A percentile compares a stretch with the other conserved stretches of the same genome.
phyloP scores from a whole-genome alignment of 1,284 basidiomycete genomes.

The Serendipita sp. region DNA sequence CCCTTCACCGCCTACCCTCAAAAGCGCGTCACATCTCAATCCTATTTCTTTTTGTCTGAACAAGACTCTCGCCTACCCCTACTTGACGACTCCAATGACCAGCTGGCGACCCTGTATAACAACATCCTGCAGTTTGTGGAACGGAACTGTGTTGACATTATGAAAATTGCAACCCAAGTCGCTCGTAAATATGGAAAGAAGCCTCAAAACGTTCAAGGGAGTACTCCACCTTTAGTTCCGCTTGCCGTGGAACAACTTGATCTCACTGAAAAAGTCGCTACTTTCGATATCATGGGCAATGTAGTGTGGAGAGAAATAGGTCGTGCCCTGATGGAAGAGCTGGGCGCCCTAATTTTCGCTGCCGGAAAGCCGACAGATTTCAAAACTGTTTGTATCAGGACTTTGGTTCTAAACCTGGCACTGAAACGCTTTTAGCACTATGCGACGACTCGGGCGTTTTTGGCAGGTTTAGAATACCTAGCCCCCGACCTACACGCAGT shows the following conservation, averaged over 20 bases:
- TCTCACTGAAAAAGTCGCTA: slow-evolving; percentile 6
- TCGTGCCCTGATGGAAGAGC: slow-evolving; percentile 63
- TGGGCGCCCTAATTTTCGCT: slow-evolving; percentile 74
- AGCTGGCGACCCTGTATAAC: slow-evolving; percentile 65
- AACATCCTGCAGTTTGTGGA: slow-evolving; percentile 70
- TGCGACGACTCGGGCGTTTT: slow-evolving; percentile 68
- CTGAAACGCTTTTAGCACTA: slow-evolving; percentile 43
- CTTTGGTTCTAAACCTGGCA: not conserved
- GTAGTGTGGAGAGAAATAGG: slow-evolving; percentile 81
- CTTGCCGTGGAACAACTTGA: not conserved
- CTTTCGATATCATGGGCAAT: slow-evolving; percentile 73
- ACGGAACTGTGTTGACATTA: slow-evolving; percentile 51
- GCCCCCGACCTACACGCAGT: slow-evolving; percentile 65
- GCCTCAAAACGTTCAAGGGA: slow-evolving; percentile 13
- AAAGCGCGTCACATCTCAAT: slow-evolving; percentile 26
- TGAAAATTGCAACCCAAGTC: slow-evolving; percentile 62
- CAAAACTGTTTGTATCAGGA: slow-evolving; percentile 45
- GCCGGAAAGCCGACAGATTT: slow-evolving; percentile 84
- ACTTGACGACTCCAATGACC: slow-evolving; percentile 47
- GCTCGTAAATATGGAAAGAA: slow-evolving; percentile 26
- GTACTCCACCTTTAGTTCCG: not conserved
- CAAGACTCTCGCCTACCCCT: slow-evolving; percentile 27
- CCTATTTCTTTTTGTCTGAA: slow-evolving; percentile 19
- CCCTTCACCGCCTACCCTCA: slow-evolving; percentile 48
- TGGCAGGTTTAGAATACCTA: slow-evolving; percentile 70